Evolutionary conservation across 768 basidiomycete species (phyloP), one percentile per base, ranked within the genome.

Genomic region (Suillus subalutaceus): DNA sequence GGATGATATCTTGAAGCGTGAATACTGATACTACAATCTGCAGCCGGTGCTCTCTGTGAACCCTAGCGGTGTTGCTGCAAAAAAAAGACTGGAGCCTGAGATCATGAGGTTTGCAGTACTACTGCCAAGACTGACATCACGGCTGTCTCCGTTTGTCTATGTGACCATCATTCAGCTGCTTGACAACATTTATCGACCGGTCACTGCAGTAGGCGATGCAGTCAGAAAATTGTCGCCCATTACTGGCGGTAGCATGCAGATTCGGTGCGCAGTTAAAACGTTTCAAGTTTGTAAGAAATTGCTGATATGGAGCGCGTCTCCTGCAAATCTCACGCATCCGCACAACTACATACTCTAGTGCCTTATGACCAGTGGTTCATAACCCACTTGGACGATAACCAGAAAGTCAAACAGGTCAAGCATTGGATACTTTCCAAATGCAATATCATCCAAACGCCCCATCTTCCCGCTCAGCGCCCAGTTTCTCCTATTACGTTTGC

Each of bases 301-400:
- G 38, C 52, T 26, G 35, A 46, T 23, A 26, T 44, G 18, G 37
- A 64, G 2, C 15, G 18, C 41, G 43, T 48, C 65, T 63, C 40
- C 60, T 56, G 57, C 41, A 56, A 56, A 56, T 56, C 55, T 37
- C 55, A 37, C 55, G 20, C 35, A 20, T 32, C 32, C 55, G 32
- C 55, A 35, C 10, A 32, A 56, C 32, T 38, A 35, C 67, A 58
- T 58, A n/a, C 5, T 18, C 7, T 66, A 89, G 90, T 92, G 30
- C 85, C 88, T 0, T 85, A 87, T 69, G 91, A 93, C 75, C 90
- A 91, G 77, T 93, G 91, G 90, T 79, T 92, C 56, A 79, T 88
- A n/a, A 90, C 90, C 15, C 88, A 90, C 72, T 72, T 90, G 72
- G 84, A 88, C 66, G 80, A 85, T 4, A 69, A 77, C 38, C 90